Base-by-base conservation (phyloP, 2,329 filamentous ascomycete genomes). In the Fusarium guadeloupense region DNA sequence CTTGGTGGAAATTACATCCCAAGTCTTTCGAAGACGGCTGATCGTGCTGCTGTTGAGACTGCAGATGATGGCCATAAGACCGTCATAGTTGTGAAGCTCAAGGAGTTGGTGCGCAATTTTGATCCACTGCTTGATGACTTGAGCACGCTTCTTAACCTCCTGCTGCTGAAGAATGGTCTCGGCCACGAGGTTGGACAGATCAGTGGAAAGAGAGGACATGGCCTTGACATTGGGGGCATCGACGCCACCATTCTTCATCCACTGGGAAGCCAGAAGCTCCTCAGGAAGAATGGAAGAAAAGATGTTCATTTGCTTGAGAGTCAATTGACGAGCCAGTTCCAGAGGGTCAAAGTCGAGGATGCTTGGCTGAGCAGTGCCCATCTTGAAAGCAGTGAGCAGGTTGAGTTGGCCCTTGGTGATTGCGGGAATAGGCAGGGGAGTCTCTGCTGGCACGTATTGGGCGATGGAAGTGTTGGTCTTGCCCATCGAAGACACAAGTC, bases 41-140 rank as follows among this genome's bases (percentile, higher is more conserved):
- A 99, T 94, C 69, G 93, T 94, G 14, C 93, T 96, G 53, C 91
- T 93, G 76, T 96, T 96, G 42, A 99, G 78, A 9, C 91, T 93
- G 80, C 93, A 97, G 70, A 97, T 92, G 68, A 99, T 97, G 8
- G 95, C 93, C 93, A 98, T 97, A 10, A 99, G 80, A 0, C 92
- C 92, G 72, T 99, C 94, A 69, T 97, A 99, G 78, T 99, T 99
- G 78, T 95, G 90, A 21, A 98, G 83, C 70, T 95, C 91, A 6
- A 96, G 81, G 65, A 92, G 96, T 69, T 91, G 91, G 68, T 90
- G 85, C 1, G 92, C 92, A 67, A 98, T 88, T 81, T 98, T 99
- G 74, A 97, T 91, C 95, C 95, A 99, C 69, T 98, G 93, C 80
- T 99, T 98, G 78, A 99, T 95, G 46, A 93, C 86, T 2, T 85